Percentiles rank a stretch among this genome's conserved stretches.
Evolutionary conservation across 345 rosid species (phyloP).

Genomic region (Eucalyptus erythrocorys): DNA sequence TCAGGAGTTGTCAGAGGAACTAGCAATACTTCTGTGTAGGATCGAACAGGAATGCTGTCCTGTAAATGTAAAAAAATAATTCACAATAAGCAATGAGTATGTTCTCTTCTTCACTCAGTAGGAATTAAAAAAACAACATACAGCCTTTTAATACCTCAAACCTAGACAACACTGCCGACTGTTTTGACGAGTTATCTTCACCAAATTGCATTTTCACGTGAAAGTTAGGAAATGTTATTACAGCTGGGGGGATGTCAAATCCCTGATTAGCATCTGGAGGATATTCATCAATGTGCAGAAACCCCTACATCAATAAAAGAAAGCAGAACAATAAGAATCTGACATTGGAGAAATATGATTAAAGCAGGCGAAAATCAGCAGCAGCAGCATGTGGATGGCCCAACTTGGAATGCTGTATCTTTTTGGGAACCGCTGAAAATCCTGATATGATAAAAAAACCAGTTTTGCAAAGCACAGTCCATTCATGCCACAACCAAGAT

Average conservation of each 20-base stretch:
- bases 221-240: conserved; percentile 59
- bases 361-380: not conserved
- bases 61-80: conserved; percentile 19
- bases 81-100: not conserved
- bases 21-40: conserved; percentile 87
- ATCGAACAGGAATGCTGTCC: conserved; percentile 50
- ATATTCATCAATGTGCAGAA: conserved; percentile 88
- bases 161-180: conserved; percentile 41
- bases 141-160: conserved; percentile 37
- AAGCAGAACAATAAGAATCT: not conserved
- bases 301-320: conserved; percentile 37
- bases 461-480: not conserved
- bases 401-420: not conserved
- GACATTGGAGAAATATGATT: not conserved
- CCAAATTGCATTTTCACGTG: conserved; percentile 34
- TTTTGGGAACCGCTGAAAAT: not conserved
- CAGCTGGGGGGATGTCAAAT: conserved; percentile 92
- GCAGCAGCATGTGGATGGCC: not conserved
- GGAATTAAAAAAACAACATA: not conserved
- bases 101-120: not conserved
- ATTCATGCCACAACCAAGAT: not conserved
- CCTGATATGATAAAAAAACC: not conserved
- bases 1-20: conserved; percentile 95
- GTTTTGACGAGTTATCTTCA: conserved; percentile 10
- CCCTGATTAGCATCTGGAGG: conserved; percentile 99